phyloP scores from a whole-genome alignment of 2,329 filamentous ascomycete genomes.

The Verticillium nubilum region DNA sequence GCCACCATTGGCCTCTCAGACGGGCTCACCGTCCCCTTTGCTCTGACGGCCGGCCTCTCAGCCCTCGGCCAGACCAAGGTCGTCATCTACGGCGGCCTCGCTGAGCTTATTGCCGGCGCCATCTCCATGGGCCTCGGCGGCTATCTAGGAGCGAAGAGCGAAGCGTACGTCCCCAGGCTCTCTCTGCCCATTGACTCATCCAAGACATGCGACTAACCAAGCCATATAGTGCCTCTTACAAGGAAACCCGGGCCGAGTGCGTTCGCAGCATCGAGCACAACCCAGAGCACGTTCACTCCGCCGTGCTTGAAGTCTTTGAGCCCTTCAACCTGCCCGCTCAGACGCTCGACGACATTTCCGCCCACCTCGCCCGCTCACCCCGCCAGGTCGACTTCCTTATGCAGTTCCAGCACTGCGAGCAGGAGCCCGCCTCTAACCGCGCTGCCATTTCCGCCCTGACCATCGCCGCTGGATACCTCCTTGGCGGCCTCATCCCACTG shows the following conservation, averaged over 20 bases:
- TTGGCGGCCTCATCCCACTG: constrained; percentile 66
- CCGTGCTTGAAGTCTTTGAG: constrained; percentile 42
- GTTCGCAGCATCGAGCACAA: constrained; percentile 35
- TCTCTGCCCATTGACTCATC: background rate
- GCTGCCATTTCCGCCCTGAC: constrained; percentile 55
- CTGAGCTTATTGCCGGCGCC: constrained; percentile 69
- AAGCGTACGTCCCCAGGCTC: constrained; percentile 21
- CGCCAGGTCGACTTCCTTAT: constrained; percentile 52
- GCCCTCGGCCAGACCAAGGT: constrained; percentile 59
- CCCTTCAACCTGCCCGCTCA: constrained; percentile 40
- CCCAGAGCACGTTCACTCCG: constrained; percentile 30
- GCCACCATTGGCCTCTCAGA: constrained; percentile 64
- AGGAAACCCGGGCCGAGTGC: constrained; percentile 28
- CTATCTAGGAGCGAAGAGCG: constrained; percentile 61
- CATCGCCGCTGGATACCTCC: constrained; percentile 63
- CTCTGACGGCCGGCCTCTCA: constrained; percentile 68
- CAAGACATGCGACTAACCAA: background rate
- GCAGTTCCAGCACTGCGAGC: constrained; percentile 49
- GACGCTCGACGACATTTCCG: constrained; percentile 10
- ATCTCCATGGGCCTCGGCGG: constrained; percentile 76
- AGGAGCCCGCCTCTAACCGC: constrained; percentile 35
- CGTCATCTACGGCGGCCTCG: constrained; percentile 67
- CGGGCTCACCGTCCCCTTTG: constrained; percentile 75
- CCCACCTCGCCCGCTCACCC: constrained; percentile 22
- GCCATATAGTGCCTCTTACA: constrained; percentile 10